Evolutionary conservation across 176 grass and related monocot species (phyloP).

Genomic region (Areca catechu): DNA sequence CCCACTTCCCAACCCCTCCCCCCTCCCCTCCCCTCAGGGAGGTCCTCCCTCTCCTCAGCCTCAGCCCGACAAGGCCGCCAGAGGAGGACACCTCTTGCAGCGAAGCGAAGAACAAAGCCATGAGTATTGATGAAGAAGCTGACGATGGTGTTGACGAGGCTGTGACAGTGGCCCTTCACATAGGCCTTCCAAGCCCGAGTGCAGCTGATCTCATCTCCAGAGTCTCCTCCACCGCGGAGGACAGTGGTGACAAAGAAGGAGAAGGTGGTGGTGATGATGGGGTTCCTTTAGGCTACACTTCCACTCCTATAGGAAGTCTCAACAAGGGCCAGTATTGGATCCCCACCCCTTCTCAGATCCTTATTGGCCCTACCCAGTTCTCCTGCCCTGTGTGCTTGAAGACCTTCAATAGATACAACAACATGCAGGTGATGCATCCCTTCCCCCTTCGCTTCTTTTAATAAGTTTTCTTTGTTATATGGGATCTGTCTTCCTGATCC

Average conservation of each 20-base stretch:
- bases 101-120: constrained; percentile 35
- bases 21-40: constrained; percentile 70
- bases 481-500: no score
- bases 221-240: constrained; percentile 31
- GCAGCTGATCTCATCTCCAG: constrained; percentile 57
- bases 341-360: constrained; percentile 95
- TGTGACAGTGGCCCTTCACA: constrained; percentile 63
- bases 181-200: constrained; percentile 48
- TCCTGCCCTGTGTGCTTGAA: constrained; percentile 95
- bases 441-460: not conserved
- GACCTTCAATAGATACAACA: constrained; percentile 98
- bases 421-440: constrained; percentile 73
- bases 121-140: constrained; percentile 18
- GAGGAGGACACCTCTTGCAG: constrained; percentile 9
- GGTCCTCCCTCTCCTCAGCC: constrained; percentile 80
- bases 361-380: constrained; percentile 97
- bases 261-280: constrained; percentile 41
- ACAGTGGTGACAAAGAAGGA: constrained; percentile 21
- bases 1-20: constrained; percentile 13
- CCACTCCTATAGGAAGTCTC: constrained; percentile 51
- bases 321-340: constrained; percentile 99
- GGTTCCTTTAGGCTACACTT: constrained; percentile 55
- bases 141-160: constrained; percentile 63
- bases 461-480: not conserved
- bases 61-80: constrained; percentile 32